These are phyloP conservation scores for Mucor plumbeus DNA, from an alignment of 371 early-diverging fungal species.

Conservation along the genomic window DNA sequence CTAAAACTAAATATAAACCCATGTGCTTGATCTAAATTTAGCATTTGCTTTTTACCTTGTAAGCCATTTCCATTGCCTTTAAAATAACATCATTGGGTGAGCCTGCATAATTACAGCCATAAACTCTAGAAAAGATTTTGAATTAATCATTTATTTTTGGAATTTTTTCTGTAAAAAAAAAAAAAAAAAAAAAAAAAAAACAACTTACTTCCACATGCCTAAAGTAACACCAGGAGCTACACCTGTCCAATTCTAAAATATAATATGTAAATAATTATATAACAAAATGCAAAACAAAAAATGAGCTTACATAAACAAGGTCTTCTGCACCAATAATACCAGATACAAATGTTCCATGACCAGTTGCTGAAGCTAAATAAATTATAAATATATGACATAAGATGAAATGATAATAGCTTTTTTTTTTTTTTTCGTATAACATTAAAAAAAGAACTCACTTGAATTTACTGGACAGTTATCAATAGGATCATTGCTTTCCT, in stretches of 20 bases:
- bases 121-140: constrained; percentile 22
- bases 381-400: background rate
- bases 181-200: background rate
- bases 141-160: no score
- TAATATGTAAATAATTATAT: background rate
- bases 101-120: constrained; percentile 29
- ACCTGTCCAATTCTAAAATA: constrained; percentile 48
- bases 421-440: background rate
- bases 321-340: constrained; percentile 69
- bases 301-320: constrained; percentile 28
- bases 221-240: constrained; percentile 65
- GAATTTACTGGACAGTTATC: constrained; percentile 38
- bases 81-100: constrained; percentile 64
- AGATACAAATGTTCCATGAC: constrained; percentile 51
- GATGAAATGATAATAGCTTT: background rate
- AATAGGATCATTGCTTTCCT: constrained; percentile 36
- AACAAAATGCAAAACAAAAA: background rate
- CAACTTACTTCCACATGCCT: constrained; percentile 46
- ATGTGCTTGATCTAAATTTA: constrained; percentile 10
- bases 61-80: constrained; percentile 71
- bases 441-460: constrained; percentile 20
- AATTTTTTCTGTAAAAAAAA: no score
- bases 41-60: constrained; percentile 35
- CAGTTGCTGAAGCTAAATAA: constrained; percentile 35
- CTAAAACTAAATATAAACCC: constrained; percentile 32